Evolutionary conservation across 441 rosid species (phyloP).

Genomic region (Erodium trifolium): DNA sequence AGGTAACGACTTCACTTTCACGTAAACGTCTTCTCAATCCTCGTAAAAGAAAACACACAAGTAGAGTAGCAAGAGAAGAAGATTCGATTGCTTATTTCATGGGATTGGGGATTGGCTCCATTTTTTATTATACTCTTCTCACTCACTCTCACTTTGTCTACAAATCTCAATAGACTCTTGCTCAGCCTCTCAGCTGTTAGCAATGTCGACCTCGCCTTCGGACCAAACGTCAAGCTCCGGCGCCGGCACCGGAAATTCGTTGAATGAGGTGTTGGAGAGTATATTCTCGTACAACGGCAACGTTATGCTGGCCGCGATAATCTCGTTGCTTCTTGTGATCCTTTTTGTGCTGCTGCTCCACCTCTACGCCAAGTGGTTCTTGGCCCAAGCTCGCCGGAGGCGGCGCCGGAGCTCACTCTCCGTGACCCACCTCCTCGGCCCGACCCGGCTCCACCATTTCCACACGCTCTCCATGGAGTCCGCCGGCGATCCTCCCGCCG

Average conservation of each 20-base stretch:
- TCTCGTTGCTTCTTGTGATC: conserved; percentile 58
- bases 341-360: conserved; percentile 58
- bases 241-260: conserved; percentile 6
- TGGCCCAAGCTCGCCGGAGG: conserved; percentile 26
- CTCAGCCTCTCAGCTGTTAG: no score
- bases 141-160: neutral
- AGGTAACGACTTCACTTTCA: conserved; percentile 23
- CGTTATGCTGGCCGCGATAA: conserved; percentile 54
- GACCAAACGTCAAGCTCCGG: conserved; percentile 8
- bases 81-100: conserved; percentile 16
- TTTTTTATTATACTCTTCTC: neutral
- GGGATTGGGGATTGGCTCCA: neutral
- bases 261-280: conserved; percentile 11
- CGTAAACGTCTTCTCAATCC: conserved; percentile 12
- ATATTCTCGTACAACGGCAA: conserved; percentile 63
- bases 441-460: conserved; percentile 21
- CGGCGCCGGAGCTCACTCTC: neutral
- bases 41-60: neutral
- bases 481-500: conserved; percentile 19
- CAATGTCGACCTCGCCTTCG: conserved; percentile 14
- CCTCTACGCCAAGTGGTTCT: conserved; percentile 28
- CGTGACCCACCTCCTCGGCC: neutral
- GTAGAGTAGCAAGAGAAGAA: neutral
- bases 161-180: neutral
- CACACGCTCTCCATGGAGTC: conserved; percentile 18